phyloP scores from a whole-genome alignment of 345 rosid species.

The Gossypium australe region DNA sequence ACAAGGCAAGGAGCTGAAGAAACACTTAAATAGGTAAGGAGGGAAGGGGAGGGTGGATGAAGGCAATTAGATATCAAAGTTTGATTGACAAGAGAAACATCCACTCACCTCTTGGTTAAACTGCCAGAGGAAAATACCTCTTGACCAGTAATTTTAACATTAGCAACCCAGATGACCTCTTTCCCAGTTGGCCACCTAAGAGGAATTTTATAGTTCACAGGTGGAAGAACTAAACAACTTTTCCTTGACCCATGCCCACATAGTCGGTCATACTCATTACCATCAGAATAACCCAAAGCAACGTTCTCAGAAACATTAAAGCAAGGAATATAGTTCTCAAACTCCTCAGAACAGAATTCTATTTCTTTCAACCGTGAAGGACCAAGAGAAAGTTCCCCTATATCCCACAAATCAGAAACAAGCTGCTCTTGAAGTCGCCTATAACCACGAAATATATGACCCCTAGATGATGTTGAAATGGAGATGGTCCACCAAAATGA shows the following conservation, averaged over 20 bases:
- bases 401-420: conserved; percentile 80
- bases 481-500: conserved; percentile 96
- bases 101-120: conserved; percentile 74
- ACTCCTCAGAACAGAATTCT: conserved; percentile 65
- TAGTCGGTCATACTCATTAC: conserved; percentile 55
- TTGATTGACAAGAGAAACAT: background rate
- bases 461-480: conserved; percentile 64
- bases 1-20: conserved; percentile 8
- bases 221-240: conserved; percentile 73
- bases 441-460: conserved; percentile 67
- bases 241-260: conserved; percentile 50
- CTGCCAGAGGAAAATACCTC: conserved; percentile 96
- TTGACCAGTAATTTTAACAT: conserved; percentile 85
- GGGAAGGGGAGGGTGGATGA: background rate
- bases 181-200: conserved; percentile 97
- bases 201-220: conserved; percentile 71
- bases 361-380: conserved; percentile 63
- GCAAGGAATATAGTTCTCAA: conserved; percentile 83
- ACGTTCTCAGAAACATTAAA: conserved; percentile 61
- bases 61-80: background rate
- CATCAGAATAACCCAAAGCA: conserved; percentile 46
- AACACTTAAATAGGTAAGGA: conserved; percentile 1
- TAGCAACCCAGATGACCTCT: conserved; percentile 84
- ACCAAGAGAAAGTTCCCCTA: conserved; percentile 84
- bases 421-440: conserved; percentile 86